A percentile compares a stretch with the other conserved stretches of the same genome.
Evolutionary conservation across 768 basidiomycete genomes (phyloP).

Genomic region (Tricholoma hemisulphureum): DNA sequence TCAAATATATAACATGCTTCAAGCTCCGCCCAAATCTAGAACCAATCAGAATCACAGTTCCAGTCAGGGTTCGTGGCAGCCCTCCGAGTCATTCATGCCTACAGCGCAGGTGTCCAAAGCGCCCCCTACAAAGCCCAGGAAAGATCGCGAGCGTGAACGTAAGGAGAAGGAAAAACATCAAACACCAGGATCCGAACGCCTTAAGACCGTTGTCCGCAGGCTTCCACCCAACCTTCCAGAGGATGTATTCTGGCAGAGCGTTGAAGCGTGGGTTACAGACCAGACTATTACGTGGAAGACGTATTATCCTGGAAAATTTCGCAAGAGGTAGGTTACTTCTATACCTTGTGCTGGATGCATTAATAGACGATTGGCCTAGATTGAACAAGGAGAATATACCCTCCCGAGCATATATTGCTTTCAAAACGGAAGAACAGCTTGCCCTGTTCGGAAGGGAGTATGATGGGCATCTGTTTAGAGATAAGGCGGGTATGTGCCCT

Average conservation of each 20-base stretch:
- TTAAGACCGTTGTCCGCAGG: constrained; percentile 86
- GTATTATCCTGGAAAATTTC: constrained; percentile 66
- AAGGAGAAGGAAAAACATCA: constrained; percentile 35
- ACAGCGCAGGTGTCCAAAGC: constrained; percentile 21
- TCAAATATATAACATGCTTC: not conserved
- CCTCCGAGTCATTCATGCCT: constrained; percentile 13
- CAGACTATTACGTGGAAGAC: constrained; percentile 67
- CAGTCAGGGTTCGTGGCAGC: not conserved
- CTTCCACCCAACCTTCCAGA: constrained; percentile 92
- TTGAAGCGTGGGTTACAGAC: constrained; percentile 78
- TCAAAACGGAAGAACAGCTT: constrained; percentile 72
- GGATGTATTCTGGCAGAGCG: constrained; percentile 91
- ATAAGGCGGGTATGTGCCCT: constrained; percentile 74
- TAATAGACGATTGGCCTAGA: constrained; percentile 34
- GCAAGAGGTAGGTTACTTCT: constrained; percentile 53
- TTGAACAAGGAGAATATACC: constrained; percentile 80
- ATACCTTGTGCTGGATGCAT: not conserved
- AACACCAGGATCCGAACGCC: constrained; percentile 48
- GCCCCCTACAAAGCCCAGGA: constrained; percentile 33
- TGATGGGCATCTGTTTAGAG: constrained; percentile 88
- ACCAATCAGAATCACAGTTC: not conserved
- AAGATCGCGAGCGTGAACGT: constrained; percentile 36
- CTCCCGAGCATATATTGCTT: constrained; percentile 90
- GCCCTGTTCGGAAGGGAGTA: constrained; percentile 78
- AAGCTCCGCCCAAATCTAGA: not conserved